Evolutionary conservation across 768 basidiomycete species (phyloP).

Genomic region (Piloderma croceum): DNA sequence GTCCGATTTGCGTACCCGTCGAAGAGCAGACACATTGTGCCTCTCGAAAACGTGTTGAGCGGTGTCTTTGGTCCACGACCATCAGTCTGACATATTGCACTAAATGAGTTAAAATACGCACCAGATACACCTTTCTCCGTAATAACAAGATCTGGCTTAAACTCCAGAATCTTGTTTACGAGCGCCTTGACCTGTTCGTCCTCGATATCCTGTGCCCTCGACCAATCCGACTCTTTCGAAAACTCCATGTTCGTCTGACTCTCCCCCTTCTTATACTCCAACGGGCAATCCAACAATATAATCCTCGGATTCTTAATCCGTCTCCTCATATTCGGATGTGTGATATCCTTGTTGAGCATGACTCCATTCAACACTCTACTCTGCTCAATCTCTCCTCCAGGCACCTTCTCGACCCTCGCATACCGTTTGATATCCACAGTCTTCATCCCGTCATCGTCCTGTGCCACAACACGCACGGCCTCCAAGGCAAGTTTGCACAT

Average conservation of each 20-base stretch:
- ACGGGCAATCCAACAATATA: conserved; percentile 85
- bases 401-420: conserved; percentile 94
- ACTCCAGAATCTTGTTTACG: conserved; percentile 80
- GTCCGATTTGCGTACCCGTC: conserved; percentile 97
- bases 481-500: conserved; percentile 95
- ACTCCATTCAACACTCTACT: conserved; percentile 83
- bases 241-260: conserved; percentile 99
- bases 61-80: conserved; percentile 51
- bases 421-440: conserved; percentile 98
- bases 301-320: conserved; percentile 87
- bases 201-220: conserved; percentile 86
- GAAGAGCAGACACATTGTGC: conserved; percentile 85
- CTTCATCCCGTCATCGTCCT: conserved; percentile 68
- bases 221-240: conserved; percentile 90
- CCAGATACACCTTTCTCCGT: conserved; percentile 98
- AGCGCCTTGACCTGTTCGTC: conserved; percentile 93
- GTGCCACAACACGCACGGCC: conserved; percentile 84
- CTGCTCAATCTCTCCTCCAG: conserved; percentile 96
- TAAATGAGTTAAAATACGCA: conserved; percentile 31
- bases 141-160: conserved; percentile 91
- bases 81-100: neutral
- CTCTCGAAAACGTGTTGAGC: conserved; percentile 89
- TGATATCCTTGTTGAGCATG: conserved; percentile 99
- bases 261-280: conserved; percentile 99
- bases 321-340: conserved; percentile 93